phyloP scores from a whole-genome alignment of 2,329 filamentous ascomycete genomes.

The Colletotrichum sp. region DNA sequence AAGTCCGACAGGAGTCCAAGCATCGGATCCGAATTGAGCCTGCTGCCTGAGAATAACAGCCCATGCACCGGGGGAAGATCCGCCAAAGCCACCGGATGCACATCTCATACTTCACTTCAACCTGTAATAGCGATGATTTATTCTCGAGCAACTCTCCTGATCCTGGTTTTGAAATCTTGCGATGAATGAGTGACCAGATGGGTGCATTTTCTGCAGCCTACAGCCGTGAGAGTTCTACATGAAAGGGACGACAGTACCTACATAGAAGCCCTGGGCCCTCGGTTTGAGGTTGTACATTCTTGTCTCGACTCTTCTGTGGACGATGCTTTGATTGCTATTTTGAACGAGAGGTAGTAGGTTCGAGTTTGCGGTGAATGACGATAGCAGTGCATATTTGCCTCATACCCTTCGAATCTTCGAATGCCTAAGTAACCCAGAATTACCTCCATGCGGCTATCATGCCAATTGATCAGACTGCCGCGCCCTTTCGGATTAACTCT shows the following conservation, averaged over 20 bases:
- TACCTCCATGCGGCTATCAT: neutral
- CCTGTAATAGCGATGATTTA: neutral
- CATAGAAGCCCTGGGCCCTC: neutral
- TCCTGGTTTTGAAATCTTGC: neutral
- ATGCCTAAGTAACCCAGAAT: neutral
- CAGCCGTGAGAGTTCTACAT: neutral
- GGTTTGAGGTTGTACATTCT: neutral
- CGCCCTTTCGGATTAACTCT: neutral
- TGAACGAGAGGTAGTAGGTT: neutral
- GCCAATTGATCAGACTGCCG: neutral
- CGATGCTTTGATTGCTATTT: neutral
- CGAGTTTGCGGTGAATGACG: neutral
- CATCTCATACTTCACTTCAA: neutral
- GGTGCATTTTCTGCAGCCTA: neutral
- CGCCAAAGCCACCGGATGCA: neutral
- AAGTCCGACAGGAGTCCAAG: neutral
- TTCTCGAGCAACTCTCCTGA: neutral
- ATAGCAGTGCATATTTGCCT: neutral
- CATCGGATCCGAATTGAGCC: neutral
- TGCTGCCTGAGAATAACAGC: neutral
- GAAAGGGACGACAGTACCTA: neutral
- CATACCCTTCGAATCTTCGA: neutral
- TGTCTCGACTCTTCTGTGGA: neutral
- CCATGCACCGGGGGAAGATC: neutral
- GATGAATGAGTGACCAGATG: neutral